Conservation (phyloP, 2,329 filamentous ascomycete genomes). For the Diaporthe sp. region DNA sequence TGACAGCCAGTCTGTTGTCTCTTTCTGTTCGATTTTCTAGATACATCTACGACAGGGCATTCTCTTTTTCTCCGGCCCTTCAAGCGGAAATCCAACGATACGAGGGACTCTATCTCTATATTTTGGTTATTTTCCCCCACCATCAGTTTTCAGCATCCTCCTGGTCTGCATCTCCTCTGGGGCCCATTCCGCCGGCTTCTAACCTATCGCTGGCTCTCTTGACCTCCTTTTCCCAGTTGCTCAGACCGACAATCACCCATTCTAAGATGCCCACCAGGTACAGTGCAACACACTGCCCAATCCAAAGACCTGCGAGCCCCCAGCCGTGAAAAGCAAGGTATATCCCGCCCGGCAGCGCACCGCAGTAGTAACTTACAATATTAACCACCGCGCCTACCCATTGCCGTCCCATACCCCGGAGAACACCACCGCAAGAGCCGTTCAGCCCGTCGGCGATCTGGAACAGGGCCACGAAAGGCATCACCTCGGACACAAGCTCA, state of each 20-base stretch:
- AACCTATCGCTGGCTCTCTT: slow-evolving; percentile 79
- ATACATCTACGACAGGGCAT: no score
- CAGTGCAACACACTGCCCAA: slow-evolving; percentile 85
- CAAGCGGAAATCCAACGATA: neutral
- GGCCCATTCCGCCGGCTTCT: slow-evolving; percentile 60
- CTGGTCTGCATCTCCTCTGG: neutral
- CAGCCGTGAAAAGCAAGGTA: slow-evolving; percentile 89
- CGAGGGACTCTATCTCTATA: no score
- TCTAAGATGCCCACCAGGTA: slow-evolving; percentile 85
- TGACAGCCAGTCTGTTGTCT: neutral
- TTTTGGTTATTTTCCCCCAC: neutral
- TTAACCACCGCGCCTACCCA: slow-evolving; percentile 89
- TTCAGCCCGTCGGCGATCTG: slow-evolving; percentile 92
- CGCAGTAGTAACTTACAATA: slow-evolving; percentile 85
- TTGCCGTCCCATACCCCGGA: slow-evolving; percentile 88
- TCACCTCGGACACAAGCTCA: slow-evolving; percentile 79
- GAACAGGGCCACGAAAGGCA: slow-evolving; percentile 90
- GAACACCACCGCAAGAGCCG: slow-evolving; percentile 83
- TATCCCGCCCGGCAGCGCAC: slow-evolving; percentile 84
- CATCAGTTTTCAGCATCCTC: slow-evolving; percentile 6
- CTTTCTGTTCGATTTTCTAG: neutral
- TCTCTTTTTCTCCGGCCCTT: neutral
- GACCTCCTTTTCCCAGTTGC: slow-evolving; percentile 83
- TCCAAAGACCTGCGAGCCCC: slow-evolving; percentile 85
- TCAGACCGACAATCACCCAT: slow-evolving; percentile 84